Percentiles rank a stretch among this genome's conserved stretches.
Evolutionary conservation across 495 filamentous ascomycete genomes (phyloP).

Genomic region (Polyplosphaeria fusca): DNA sequence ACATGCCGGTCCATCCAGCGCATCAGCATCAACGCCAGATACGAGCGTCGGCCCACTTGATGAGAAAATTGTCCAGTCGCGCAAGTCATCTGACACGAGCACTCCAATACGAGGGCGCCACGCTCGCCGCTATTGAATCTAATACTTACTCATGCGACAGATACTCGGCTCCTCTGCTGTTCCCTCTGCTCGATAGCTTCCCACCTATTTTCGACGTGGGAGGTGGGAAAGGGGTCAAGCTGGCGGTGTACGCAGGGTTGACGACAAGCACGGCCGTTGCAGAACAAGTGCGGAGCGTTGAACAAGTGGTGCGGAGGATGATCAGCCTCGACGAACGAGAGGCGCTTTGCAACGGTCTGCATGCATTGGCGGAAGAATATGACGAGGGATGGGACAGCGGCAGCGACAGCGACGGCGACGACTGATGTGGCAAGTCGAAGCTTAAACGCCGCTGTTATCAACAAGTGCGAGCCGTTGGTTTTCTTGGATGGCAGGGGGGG

Average conservation of each 20-base stretch:
- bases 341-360: slow-evolving; percentile 74
- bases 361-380: slow-evolving; percentile 81
- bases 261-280: slow-evolving; percentile 72
- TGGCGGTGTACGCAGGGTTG: slow-evolving; percentile 62
- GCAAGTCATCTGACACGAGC: no score
- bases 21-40: neutral
- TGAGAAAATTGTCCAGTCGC: no score
- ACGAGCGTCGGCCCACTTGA: neutral
- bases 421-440: slow-evolving; percentile 34
- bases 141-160: slow-evolving; percentile 38
- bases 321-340: slow-evolving; percentile 78
- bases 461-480: slow-evolving; percentile 12
- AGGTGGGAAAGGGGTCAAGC: slow-evolving; percentile 39
- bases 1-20: neutral
- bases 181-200: slow-evolving; percentile 81
- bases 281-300: slow-evolving; percentile 62
- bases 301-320: slow-evolving; percentile 54
- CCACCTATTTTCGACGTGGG: slow-evolving; percentile 59
- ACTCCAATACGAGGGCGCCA: no score
- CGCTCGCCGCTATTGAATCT: no score
- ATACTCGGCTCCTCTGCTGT: slow-evolving; percentile 58
- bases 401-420: slow-evolving; percentile 76
- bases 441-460: slow-evolving; percentile 18
- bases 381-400: slow-evolving; percentile 74
- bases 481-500: no score